These are phyloP conservation scores for Kurtzmaniella quercitrusa DNA, from an alignment of 1,139 yeast genomes.

Conservation along the genomic window DNA sequence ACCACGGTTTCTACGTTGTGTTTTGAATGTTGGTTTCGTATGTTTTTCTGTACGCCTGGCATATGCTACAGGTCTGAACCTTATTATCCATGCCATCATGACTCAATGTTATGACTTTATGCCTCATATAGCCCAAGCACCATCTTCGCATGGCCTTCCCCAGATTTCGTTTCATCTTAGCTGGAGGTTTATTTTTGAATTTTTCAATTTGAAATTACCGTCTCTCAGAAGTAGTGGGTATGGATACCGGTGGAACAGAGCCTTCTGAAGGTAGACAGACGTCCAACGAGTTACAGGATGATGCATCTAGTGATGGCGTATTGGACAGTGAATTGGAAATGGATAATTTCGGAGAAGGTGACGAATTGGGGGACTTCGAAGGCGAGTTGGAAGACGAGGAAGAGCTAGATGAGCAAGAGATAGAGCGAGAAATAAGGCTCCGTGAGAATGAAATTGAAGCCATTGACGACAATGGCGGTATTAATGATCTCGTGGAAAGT, in stretches of 20 bases:
- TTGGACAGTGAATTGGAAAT: constrained; percentile 1
- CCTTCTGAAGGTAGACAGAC: not conserved
- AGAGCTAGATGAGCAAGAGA: not conserved
- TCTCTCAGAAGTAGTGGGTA: not conserved
- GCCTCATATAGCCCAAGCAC: too few species aligned
- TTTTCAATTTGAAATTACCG: constrained; percentile 1
- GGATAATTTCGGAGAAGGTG: not conserved
- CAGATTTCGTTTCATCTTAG: not conserved
- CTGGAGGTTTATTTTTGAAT: too few species aligned
- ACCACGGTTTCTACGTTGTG: too few species aligned
- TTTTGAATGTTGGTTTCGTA: too few species aligned
- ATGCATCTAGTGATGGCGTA: constrained; percentile 1
- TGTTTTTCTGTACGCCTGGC: too few species aligned
- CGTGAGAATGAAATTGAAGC: not conserved
- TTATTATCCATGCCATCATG: too few species aligned
- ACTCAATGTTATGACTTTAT: too few species aligned
- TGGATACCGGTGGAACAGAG: not conserved
- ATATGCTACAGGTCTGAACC: too few species aligned
- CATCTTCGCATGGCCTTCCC: too few species aligned
- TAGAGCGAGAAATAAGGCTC: not conserved
- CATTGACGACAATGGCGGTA: not conserved
- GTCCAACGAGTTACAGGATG: not conserved
- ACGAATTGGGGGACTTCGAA: constrained; percentile 4
- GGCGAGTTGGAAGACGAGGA: constrained; percentile 4
- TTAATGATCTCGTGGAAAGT: not conserved